These are phyloP conservation scores for Aspergillus ochraceoroseus DNA, from an alignment of 2,329 filamentous ascomycete genomes.

Conservation along the genomic window DNA sequence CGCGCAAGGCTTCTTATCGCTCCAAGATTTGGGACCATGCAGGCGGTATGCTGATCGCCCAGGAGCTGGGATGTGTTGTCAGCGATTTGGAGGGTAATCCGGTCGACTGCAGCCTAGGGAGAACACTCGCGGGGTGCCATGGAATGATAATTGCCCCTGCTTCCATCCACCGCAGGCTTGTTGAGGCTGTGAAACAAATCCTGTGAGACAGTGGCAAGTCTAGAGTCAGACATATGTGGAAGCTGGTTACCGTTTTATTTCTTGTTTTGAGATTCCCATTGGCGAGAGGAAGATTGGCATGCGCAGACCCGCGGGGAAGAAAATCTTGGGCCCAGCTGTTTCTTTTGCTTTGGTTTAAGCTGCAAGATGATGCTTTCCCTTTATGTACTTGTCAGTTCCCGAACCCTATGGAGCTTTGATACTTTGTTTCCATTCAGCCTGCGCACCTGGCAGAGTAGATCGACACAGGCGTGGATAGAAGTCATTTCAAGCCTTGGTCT, in stretches of 20 bases:
- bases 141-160: conserved; percentile 42
- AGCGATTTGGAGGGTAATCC: conserved; percentile 49
- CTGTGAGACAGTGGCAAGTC: conserved; percentile 8
- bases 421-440: no score
- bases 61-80: conserved; percentile 49
- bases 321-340: no score
- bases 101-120: conserved; percentile 47
- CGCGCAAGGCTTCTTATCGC: conserved; percentile 41
- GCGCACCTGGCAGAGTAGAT: conserved; percentile 4
- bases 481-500: not conserved
- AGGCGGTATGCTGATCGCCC: conserved; percentile 49
- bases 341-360: no score
- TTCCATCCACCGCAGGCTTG: conserved; percentile 32
- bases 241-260: no score
- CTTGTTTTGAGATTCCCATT: no score
- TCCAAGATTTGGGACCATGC: conserved; percentile 55
- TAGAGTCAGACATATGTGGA: not conserved
- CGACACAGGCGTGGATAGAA: conserved; percentile 1
- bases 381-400: no score
- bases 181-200: conserved; percentile 32
- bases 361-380: no score
- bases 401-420: no score
- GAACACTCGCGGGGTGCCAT: conserved; percentile 37
- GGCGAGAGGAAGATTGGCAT: not conserved
- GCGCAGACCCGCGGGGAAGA: no score